Percentiles rank a stretch among this genome's conserved stretches.
Conservation (phyloP, 768 basidiomycete genomes). For the Harrya chromipes region DNA sequence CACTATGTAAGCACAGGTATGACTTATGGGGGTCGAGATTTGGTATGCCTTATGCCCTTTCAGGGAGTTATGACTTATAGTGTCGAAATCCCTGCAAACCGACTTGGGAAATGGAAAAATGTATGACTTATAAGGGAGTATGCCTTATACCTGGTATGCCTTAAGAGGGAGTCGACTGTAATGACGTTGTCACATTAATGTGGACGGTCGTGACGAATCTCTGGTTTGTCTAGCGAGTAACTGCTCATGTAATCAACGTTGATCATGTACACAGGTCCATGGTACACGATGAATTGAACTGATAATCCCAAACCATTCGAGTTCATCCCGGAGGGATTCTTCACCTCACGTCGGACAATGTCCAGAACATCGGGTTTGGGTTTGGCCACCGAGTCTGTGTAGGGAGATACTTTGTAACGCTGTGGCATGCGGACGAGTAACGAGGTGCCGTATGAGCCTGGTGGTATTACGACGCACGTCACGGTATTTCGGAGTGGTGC, state of each 20-base stretch:
- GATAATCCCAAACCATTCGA: conserved; percentile 34
- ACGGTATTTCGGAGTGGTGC: neutral
- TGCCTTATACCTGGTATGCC: too few species aligned
- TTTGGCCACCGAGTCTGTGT: conserved; percentile 22
- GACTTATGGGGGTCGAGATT: too few species aligned
- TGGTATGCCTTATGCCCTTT: too few species aligned
- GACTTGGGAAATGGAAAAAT: too few species aligned
- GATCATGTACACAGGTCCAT: conserved; percentile 11
- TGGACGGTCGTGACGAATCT: conserved; percentile 24
- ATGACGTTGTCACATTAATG: too few species aligned
- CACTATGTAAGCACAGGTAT: too few species aligned
- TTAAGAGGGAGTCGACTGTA: too few species aligned
- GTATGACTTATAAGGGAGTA: too few species aligned
- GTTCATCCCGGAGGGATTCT: conserved; percentile 35
- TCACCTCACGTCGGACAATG: conserved; percentile 21
- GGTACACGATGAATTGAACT: conserved; percentile 26
- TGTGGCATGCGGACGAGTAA: conserved; percentile 17
- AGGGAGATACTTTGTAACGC: conserved; percentile 15
- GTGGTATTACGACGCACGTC: conserved; percentile 15
- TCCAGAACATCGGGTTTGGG: conserved; percentile 16
- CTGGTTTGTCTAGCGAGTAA: conserved; percentile 20
- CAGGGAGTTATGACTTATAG: too few species aligned
- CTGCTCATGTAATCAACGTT: neutral
- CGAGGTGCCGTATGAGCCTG: conserved; percentile 5
- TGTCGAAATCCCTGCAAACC: too few species aligned